These are phyloP conservation scores for Paratinospora sagittata DNA, from an alignment of 164 flowering plant species.

Conservation along the genomic window DNA sequence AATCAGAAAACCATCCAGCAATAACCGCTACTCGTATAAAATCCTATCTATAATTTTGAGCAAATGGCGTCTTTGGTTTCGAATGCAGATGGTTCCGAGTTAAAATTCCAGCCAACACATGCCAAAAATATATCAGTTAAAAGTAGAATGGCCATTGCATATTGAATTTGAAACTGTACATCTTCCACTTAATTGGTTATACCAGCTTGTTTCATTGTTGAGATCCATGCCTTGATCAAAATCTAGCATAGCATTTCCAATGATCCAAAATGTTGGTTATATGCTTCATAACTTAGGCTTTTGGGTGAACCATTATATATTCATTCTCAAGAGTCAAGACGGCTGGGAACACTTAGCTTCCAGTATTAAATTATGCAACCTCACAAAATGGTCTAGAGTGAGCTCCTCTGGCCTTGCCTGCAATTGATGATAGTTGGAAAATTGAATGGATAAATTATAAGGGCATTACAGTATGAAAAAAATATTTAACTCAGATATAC, in stretches of 20 bases:
- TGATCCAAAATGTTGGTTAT: not conserved
- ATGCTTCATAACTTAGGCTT: not conserved
- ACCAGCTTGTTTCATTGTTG: not conserved
- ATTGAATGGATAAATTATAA: not conserved
- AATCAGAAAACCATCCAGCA: too few species aligned
- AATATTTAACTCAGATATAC: not conserved
- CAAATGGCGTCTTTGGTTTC: too few species aligned
- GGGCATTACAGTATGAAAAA: not conserved
- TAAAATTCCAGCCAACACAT: too few species aligned
- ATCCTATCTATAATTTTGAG: too few species aligned
- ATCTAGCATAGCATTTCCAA: not conserved
- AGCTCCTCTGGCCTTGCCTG: constrained; percentile 95
- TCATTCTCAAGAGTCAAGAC: not conserved
- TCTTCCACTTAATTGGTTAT: too few species aligned
- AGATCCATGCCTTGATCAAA: not conserved
- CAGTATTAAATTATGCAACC: constrained; percentile 58
- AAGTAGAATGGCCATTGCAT: too few species aligned
- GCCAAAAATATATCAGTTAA: too few species aligned
- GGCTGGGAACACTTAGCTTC: constrained; percentile 15
- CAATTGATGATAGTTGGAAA: constrained; percentile 8
- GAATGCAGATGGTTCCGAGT: too few species aligned
- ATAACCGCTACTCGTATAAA: too few species aligned
- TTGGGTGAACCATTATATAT: not conserved
- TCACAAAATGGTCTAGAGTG: constrained; percentile 77
- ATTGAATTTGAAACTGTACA: too few species aligned